Evolutionary conservation across 345 rosid genomes (phyloP).

Genomic region (Cardamine resedifolia): DNA sequence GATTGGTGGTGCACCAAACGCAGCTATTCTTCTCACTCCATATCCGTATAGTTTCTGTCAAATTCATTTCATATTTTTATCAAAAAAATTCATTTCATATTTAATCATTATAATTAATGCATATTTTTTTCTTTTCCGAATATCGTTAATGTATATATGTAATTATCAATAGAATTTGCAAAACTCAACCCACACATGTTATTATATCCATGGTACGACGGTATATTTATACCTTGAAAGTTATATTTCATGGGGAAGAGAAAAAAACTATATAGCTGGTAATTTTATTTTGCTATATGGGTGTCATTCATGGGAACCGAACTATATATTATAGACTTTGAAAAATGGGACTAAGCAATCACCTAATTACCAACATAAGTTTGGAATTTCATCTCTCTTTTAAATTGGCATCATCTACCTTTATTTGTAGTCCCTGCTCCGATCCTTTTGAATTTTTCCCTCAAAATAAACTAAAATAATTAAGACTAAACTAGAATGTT

Average conservation of each 20-base stretch:
- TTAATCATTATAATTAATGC: constrained; percentile 40
- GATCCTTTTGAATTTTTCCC: neutral
- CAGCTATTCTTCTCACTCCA: constrained; percentile 64
- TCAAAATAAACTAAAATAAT: neutral
- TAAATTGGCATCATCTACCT: neutral
- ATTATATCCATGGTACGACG: neutral
- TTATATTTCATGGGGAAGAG: neutral
- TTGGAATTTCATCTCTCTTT: neutral
- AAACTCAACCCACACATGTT: constrained; percentile 34
- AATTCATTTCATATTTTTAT: constrained; percentile 41
- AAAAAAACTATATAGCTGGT: neutral
- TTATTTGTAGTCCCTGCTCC: neutral
- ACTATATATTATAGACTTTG: neutral
- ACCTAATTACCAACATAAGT: neutral
- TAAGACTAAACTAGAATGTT: neutral
- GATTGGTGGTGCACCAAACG: constrained; percentile 54
- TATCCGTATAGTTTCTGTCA: constrained; percentile 34
- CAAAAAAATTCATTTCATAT: too few relatives aligned
- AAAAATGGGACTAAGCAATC: neutral
- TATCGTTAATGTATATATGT: neutral
- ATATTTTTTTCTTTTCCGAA: neutral
- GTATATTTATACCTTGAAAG: neutral
- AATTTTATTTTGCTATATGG: neutral
- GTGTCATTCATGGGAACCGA: neutral
- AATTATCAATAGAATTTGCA: constrained; percentile 21